Evolutionary conservation across 441 rosid species (phyloP).

Genomic region (Isatis lusitanica): DNA sequence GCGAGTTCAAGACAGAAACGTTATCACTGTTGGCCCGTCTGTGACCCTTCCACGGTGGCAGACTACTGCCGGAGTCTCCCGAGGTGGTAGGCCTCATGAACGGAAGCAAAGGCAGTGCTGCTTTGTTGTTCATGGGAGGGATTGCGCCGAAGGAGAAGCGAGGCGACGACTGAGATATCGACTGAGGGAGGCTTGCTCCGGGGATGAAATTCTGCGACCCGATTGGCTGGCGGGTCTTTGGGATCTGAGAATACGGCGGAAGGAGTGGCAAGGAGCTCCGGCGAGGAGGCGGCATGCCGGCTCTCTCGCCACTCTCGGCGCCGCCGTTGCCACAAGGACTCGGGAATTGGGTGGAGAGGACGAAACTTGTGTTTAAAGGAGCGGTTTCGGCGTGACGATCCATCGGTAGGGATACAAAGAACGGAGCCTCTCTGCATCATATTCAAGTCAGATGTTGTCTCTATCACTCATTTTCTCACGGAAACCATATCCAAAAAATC

Average conservation of each 20-base stretch:
- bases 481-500: not conserved
- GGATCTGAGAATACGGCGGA: constrained; percentile 49
- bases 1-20: constrained; percentile 53
- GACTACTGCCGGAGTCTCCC: constrained; percentile 35
- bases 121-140: not conserved
- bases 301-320: not conserved
- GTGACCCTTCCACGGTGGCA: constrained; percentile 67
- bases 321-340: not conserved
- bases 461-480: constrained; percentile 52
- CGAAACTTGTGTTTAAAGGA: not conserved
- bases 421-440: constrained; percentile 57
- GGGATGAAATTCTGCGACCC: constrained; percentile 50
- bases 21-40: constrained; percentile 68
- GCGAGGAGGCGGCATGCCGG: not conserved
- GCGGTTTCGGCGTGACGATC: not conserved
- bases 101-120: not conserved
- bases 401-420: constrained; percentile 18
- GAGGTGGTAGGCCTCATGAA: not conserved
- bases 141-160: not conserved
- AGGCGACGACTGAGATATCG: not conserved
- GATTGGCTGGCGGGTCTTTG: constrained; percentile 43
- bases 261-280: not conserved
- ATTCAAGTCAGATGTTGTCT: constrained; percentile 34
- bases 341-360: not conserved
- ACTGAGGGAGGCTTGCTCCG: constrained; percentile 5